Evolutionary conservation across 2,329 filamentous ascomycete genomes (phyloP).

Genomic region (Bipolaris cookei): DNA sequence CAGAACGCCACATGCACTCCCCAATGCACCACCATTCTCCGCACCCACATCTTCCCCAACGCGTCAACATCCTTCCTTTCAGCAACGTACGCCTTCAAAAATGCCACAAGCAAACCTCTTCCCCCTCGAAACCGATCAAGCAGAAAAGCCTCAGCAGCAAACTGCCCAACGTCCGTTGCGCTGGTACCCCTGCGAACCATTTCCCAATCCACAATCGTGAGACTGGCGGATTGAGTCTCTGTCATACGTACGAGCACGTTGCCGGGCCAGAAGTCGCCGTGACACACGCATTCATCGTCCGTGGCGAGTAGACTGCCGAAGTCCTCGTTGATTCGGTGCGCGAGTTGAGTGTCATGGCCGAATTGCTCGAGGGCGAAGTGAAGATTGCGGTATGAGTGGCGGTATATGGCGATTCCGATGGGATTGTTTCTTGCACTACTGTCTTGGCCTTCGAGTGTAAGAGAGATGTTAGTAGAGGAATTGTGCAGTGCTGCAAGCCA

Average conservation of each 20-base stretch:
- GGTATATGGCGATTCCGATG: conserved; percentile 36
- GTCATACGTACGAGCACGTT: conserved; percentile 40
- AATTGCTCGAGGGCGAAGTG: conserved; percentile 27
- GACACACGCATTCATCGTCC: conserved; percentile 46
- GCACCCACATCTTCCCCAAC: conserved; percentile 31
- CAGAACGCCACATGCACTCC: conserved; percentile 47
- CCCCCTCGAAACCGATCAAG: conserved; percentile 44
- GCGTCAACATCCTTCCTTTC: background rate
- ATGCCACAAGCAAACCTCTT: conserved; percentile 34
- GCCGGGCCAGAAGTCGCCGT: conserved; percentile 51
- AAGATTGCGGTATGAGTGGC: conserved; percentile 42
- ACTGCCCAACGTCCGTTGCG: conserved; percentile 49
- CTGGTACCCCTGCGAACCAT: conserved; percentile 41
- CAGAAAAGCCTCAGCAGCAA: conserved; percentile 47
- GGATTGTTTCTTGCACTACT: conserved; percentile 30
- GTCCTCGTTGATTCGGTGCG: conserved; percentile 31
- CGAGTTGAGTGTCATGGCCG: conserved; percentile 34
- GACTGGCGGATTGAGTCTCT: background rate
- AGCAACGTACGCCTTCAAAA: conserved; percentile 36
- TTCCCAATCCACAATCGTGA: conserved; percentile 50
- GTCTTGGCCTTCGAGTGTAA: conserved; percentile 8
- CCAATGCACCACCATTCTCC: conserved; percentile 43
- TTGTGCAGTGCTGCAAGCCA: conserved; percentile 46
- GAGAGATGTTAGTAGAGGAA: conserved; percentile 16
- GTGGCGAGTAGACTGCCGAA: conserved; percentile 36